Evolutionary conservation across 2,329 filamentous ascomycete genomes (phyloP), one percentile per base, ranked within the genome.

Genomic region (Aaosphaeria pasadenensis): DNA sequence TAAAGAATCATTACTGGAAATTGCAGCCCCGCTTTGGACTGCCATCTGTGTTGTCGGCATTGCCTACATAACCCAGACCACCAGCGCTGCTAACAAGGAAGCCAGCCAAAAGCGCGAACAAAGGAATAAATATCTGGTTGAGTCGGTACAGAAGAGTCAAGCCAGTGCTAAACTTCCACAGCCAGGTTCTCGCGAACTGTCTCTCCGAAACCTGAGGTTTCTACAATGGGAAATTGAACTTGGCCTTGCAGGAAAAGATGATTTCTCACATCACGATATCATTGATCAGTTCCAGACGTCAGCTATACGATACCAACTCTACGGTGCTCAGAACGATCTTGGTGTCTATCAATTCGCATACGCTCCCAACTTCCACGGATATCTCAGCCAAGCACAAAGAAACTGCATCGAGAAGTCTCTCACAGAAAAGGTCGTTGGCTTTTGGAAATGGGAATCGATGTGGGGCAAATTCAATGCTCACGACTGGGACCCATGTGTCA

Each of bases 221-320:
- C 6, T 57, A n/a, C 54, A 57, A 38, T 53, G 45, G 43, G 43
- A 45, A 6, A 29, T 57, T 4, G 54, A 57, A 13, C 43, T 53
- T 11, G 50, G 52, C 11, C 50, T 57, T 41, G 45, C 50, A n/a
- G 36, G n/a, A 11, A 44, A 39, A 35, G 49, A 54, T 30, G 55
- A 58, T 43, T 58, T 48, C 35, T 52, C 52, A 9, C 44, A 53
- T 41, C 47, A 56, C 35, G 48, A 54, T 45, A 47, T 51, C n/a
- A 53, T 58, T 31, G 56, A 58, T 30, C 56, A 58, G 32, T 58
- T 58, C 31, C 54, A 58, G 39, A 56, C 56, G 5, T 48, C 52
- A 5, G 56, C 56, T 5, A 44, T 53, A 7, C 48, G 56, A 24
- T 58, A 58, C 39, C 54, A 58, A 38, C 40, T 58, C 4, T 58